Conservation (phyloP, 306 rosid species). For the Begonia loranthoides region DNA sequence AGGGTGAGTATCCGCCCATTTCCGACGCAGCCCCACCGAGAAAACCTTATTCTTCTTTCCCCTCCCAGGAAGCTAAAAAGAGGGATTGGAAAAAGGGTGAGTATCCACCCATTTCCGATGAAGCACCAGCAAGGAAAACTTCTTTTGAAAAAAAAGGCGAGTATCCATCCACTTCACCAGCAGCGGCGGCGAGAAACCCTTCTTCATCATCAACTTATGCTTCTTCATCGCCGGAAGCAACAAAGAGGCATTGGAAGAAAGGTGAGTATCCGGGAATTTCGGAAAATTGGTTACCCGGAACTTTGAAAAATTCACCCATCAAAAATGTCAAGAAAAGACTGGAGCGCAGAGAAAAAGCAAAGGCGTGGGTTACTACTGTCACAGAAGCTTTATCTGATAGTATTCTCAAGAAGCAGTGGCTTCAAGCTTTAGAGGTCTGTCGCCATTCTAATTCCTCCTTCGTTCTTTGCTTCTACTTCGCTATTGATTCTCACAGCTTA, state of each 20-base stretch:
- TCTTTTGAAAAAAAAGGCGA: too few species aligned
- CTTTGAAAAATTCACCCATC: slow-evolving; percentile 35
- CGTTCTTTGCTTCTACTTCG: slow-evolving; percentile 2
- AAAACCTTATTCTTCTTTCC: too few species aligned
- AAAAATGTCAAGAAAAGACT: slow-evolving; percentile 73
- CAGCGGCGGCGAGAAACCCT: slow-evolving; percentile 7
- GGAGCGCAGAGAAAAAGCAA: slow-evolving; percentile 55
- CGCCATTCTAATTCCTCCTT: slow-evolving; percentile 4
- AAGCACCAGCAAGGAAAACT: too few species aligned
- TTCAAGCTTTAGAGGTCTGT: slow-evolving; percentile 84
- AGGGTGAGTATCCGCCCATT: too few species aligned
- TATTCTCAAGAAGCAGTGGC: slow-evolving; percentile 76
- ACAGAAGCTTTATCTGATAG: slow-evolving; percentile 63
- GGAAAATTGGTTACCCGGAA: slow-evolving; percentile 19
- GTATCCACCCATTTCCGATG: too few species aligned
- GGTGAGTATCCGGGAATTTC: slow-evolving; percentile 71
- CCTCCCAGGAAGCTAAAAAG: too few species aligned
- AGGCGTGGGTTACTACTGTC: slow-evolving; percentile 88
- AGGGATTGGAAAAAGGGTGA: too few species aligned
- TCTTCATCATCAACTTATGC: slow-evolving; percentile 11
- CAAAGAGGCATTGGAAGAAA: slow-evolving; percentile 71
- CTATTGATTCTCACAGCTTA: background rate
- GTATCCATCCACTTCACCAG: too few species aligned
- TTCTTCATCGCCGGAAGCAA: slow-evolving; percentile 24
- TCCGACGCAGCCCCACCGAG: too few species aligned